Base-by-base conservation (phyloP, 2,329 filamentous ascomycete genomes). In the Epicoccum nigrum region DNA sequence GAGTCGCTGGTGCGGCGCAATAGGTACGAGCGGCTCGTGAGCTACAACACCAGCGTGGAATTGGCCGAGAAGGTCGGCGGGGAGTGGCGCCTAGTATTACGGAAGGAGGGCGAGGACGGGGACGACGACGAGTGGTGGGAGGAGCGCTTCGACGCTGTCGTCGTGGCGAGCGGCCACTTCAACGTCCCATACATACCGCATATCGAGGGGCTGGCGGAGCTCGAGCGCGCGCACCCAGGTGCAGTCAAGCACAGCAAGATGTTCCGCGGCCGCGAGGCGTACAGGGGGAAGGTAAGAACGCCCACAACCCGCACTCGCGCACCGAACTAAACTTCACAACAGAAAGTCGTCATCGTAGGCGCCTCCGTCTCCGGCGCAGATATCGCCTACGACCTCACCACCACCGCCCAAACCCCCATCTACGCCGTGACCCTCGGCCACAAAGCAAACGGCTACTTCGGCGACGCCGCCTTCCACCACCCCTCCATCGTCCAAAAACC, bases 331-430 rank as follows among this genome's bases (percentile, higher is more conserved):
- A n/a, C 7, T 7, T 13, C 2, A n/a, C n/a, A 27, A 37, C 25
- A 85, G 82, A 78, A 74, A 51, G 81, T 87, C 0, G 74, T 88
- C 0, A 78, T 86, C 0, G 83, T 88, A 1, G 85, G 86, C 3
- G 85, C 83, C 1, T 86, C 83, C 0, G 84, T 87, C 3, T 88
- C 85, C 0, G 85, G 82, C 0, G 80, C 83, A 21, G 86, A 88
- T 59, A 86, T 86, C 11, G 78, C 81, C 1, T 78, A 81, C 48
- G 80, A 83, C 44, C 72, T 86, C 2, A 68, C 79, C 12, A 71
- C 74, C 11, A 70, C 75, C 0, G 79, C 78, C 0, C 63, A 78
- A 33, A 59, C 69, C 0, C 83, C 82, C 0, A 72, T 86, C 4
- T 76, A 82, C 51, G 77, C 81, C 13, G 79, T 85, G 19, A 76